These are phyloP conservation scores for Trifolium subterraneum DNA, from an alignment of 306 rosid genomes.

Conservation along the genomic window DNA sequence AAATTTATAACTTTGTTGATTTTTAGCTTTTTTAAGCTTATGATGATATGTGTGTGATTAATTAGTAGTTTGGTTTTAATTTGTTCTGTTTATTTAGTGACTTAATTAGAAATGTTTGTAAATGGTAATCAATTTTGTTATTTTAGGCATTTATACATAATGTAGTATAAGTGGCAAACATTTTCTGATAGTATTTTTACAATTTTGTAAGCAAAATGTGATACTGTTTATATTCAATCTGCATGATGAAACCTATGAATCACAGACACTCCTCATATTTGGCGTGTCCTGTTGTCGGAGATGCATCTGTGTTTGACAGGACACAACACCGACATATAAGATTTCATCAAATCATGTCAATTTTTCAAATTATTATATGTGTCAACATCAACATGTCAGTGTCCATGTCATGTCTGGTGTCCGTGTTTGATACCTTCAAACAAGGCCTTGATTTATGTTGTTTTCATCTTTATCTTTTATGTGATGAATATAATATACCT, in stretches of 20 bases:
- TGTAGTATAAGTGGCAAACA: background rate
- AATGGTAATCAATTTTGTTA: background rate
- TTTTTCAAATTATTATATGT: too few relatives aligned
- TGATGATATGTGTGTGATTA: background rate
- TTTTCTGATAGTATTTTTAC: background rate
- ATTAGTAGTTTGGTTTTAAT: constrained; percentile 4
- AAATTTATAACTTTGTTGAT: background rate
- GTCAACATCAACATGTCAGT: too few relatives aligned
- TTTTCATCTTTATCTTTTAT: background rate
- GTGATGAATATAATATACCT: background rate
- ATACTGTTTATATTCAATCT: background rate
- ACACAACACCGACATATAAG: too few relatives aligned
- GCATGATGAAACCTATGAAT: background rate
- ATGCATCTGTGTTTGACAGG: too few relatives aligned
- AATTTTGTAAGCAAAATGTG: background rate
- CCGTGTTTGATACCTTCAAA: background rate
- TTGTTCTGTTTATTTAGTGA: constrained; percentile 3
- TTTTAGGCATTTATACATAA: constrained; percentile 11
- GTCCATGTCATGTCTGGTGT: too few relatives aligned
- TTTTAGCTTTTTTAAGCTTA: background rate
- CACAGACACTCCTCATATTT: too few relatives aligned
- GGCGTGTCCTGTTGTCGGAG: too few relatives aligned
- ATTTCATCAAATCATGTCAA: too few relatives aligned
- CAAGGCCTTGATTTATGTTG: background rate
- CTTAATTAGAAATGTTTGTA: constrained; percentile 21